Evolutionary conservation across 208 protist species (phyloP).

Genomic region (Porcisia deanei): DNA sequence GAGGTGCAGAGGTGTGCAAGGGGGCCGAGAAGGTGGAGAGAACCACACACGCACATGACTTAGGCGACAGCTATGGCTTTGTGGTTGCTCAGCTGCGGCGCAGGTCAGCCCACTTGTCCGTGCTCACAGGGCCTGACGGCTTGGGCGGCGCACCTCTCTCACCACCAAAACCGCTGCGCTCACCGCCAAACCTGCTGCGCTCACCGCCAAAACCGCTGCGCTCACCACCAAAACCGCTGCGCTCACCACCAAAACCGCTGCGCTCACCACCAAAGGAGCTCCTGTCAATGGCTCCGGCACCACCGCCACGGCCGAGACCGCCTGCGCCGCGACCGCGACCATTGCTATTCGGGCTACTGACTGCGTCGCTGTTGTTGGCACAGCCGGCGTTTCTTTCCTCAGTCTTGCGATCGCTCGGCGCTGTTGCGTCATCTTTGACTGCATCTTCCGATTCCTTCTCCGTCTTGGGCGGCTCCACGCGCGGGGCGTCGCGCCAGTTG

Average conservation of each 20-base stretch:
- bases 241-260: neutral
- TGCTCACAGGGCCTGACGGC: constrained; percentile 11
- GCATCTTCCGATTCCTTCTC: constrained; percentile 10
- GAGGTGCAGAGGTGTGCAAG: neutral
- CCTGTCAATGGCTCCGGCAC: neutral
- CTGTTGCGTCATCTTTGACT: constrained; percentile 10
- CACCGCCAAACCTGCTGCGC: neutral
- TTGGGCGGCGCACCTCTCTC: neutral
- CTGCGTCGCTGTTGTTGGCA: constrained; percentile 1
- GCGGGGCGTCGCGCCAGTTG: constrained; percentile 74
- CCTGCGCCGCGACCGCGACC: constrained; percentile 29
- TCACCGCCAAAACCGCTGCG: neutral
- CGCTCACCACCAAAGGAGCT: neutral
- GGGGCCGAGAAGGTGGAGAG: neutral
- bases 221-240: constrained; percentile 2
- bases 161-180: constrained; percentile 1
- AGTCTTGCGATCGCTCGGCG: constrained; percentile 9
- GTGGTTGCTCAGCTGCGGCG: constrained; percentile 17
- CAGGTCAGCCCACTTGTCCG: constrained; percentile 32
- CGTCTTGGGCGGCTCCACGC: constrained; percentile 39
- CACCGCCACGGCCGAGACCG: constrained; percentile 23
- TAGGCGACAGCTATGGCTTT: neutral
- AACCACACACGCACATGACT: neutral
- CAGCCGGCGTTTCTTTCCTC: neutral
- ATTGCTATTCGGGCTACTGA: constrained; percentile 11